Percentiles rank a stretch among this genome's conserved stretches.
These are phyloP conservation scores for Thalassiosira sp. DNA, from an alignment of 352 stramenopile genomes.

Conservation along the genomic window DNA sequence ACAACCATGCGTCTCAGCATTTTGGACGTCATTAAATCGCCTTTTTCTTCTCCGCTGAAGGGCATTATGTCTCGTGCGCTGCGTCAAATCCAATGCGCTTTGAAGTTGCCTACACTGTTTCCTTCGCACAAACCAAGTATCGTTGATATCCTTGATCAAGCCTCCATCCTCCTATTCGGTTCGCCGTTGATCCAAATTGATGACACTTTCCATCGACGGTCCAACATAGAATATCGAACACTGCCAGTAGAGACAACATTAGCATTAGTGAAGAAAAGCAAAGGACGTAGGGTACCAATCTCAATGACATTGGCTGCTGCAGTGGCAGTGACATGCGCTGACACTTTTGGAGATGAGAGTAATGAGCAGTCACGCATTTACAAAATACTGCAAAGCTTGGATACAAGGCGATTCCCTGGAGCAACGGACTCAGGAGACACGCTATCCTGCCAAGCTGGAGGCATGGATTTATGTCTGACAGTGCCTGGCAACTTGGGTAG, in stretches of 20 bases:
- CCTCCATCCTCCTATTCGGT: too few relatives aligned
- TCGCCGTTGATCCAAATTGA: too few relatives aligned
- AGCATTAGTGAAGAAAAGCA: slow-evolving; percentile 60
- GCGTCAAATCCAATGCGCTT: too few relatives aligned
- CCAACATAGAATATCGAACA: slow-evolving; percentile 63
- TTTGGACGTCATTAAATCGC: too few relatives aligned
- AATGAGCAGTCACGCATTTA: slow-evolving; percentile 61
- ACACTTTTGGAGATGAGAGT: slow-evolving; percentile 70
- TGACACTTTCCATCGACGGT: slow-evolving; percentile 48
- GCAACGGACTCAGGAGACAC: slow-evolving; percentile 68
- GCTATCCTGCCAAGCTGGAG: slow-evolving; percentile 74
- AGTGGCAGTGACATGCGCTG: slow-evolving; percentile 60
- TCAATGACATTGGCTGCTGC: slow-evolving; percentile 72
- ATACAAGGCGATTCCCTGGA: slow-evolving; percentile 77
- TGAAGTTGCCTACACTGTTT: too few relatives aligned
- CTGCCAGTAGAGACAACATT: slow-evolving; percentile 57
- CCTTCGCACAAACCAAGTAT: too few relatives aligned
- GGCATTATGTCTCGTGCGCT: too few relatives aligned
- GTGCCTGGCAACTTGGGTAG: too few relatives aligned
- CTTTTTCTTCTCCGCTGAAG: too few relatives aligned
- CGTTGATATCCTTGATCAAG: slow-evolving; percentile 2
- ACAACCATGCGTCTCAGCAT: too few relatives aligned
- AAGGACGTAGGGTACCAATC: slow-evolving; percentile 63
- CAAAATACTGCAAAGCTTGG: slow-evolving; percentile 81
- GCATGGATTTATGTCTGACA: slow-evolving; percentile 78